Percentiles rank a stretch among this genome's conserved stretches.
Conservation (phyloP, 2,329 filamentous ascomycete genomes). For the Karstenula rhodostoma region DNA sequence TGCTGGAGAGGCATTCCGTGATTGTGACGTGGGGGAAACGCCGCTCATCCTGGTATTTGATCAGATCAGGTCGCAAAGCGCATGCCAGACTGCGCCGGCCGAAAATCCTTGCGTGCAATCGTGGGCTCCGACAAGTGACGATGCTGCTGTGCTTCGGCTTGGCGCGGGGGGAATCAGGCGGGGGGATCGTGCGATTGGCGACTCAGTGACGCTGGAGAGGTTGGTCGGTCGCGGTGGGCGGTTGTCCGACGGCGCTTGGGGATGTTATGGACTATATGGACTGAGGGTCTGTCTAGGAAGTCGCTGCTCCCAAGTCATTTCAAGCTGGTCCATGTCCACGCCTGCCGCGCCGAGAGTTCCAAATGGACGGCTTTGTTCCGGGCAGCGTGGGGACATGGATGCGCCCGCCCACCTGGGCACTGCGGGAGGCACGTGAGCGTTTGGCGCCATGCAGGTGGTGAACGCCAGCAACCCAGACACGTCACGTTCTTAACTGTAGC, state of each 20-base stretch:
- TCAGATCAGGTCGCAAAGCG: slow-evolving; percentile 19
- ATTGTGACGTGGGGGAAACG: slow-evolving; percentile 41
- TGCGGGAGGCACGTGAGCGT: slow-evolving; percentile 1
- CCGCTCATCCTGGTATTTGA: slow-evolving; percentile 41
- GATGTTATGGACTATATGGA: background rate
- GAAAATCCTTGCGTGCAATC: slow-evolving; percentile 13
- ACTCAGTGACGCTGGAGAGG: slow-evolving; percentile 1
- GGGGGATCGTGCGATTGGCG: slow-evolving; percentile 10
- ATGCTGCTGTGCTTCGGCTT: slow-evolving; percentile 15
- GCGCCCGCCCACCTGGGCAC: background rate
- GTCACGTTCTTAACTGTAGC: background rate
- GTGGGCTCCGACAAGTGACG: slow-evolving; percentile 14
- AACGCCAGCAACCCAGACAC: background rate
- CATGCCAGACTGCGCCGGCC: slow-evolving; percentile 27
- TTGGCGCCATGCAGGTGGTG: background rate
- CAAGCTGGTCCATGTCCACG: slow-evolving; percentile 3
- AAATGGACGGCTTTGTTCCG: slow-evolving; percentile 4
- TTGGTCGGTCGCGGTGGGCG: background rate
- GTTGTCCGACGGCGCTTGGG: background rate
- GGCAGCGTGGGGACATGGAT: slow-evolving; percentile 8
- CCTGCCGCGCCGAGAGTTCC: slow-evolving; percentile 10
- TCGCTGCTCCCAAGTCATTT: background rate
- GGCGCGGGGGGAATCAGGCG: slow-evolving; percentile 6
- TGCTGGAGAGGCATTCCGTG: slow-evolving; percentile 39
- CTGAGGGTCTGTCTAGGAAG: slow-evolving; percentile 2